Evolutionary conservation across 805 yeast species (phyloP), one percentile per base, ranked within the genome.

Genomic region (Lipomyces spencermartinsiae): DNA sequence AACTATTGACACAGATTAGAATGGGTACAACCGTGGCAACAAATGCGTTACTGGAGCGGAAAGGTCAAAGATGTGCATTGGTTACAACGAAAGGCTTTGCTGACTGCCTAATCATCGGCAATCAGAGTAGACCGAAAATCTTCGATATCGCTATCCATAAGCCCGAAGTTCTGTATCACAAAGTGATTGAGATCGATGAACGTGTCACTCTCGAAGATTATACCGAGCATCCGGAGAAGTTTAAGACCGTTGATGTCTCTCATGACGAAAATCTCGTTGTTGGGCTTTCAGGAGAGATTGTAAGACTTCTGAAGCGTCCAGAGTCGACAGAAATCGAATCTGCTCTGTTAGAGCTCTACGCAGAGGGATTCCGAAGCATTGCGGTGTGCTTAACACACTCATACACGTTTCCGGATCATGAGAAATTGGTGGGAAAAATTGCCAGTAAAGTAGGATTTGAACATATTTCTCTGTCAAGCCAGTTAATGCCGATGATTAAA

Each of bases 11-110:
- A 63, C 85, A 88, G 56, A 86, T 93, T 59, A 82, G 97, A 65
- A 89, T 93, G 90, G 98, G 98, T 2, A 93, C 98, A 3, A 93
- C 98, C 0, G 95, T 93, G 10, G 98, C 99, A 1, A 94, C 98
- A 7, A 94, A 94, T 79, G 97, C 98, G 1, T 83, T 95, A 43
- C 82, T 94, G 68, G 98, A 94, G 76, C 84, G 98, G 70, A 93
- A 93, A 76, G 99, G 98, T 62, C 96, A 93, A 66, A 81, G 87
- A 39, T 93, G 96, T 73, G 96, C 95, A 1, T 83, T 94, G 67
- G 78, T 93, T 4, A 92, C 97, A 1, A 91, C 98, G 16, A 89
- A 87, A 74, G 99, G 98, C 0, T 94, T 92, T 79, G 86, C 86
- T 73, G 98, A 94, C 75, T 87, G 91, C 53, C 81, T 94, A 69